Evolutionary conservation across 257 asterid species (phyloP).

Genomic region (Scutellaria baicalensis): DNA sequence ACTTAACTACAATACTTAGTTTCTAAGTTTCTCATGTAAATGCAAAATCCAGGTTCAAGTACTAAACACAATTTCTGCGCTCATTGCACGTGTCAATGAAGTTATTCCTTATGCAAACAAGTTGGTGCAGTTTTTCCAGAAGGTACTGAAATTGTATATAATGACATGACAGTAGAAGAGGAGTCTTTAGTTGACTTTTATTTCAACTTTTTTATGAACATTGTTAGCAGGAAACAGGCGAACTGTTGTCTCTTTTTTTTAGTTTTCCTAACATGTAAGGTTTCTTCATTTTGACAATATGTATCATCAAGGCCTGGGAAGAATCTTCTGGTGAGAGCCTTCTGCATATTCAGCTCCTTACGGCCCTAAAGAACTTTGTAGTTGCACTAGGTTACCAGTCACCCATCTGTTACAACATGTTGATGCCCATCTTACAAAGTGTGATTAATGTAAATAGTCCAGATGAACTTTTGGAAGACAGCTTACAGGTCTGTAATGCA

Average conservation of each 20-base stretch:
- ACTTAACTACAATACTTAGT: neutral
- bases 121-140: slow-evolving; percentile 76
- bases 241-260: neutral
- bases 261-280: neutral
- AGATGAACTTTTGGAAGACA: slow-evolving; percentile 93
- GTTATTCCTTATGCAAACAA: slow-evolving; percentile 72
- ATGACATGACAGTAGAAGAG: neutral
- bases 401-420: slow-evolving; percentile 67
- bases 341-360: slow-evolving; percentile 96
- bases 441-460: slow-evolving; percentile 67
- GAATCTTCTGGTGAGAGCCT: slow-evolving; percentile 95
- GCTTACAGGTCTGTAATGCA: slow-evolving; percentile 68
- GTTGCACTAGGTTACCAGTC: slow-evolving; percentile 88
- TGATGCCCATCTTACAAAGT: slow-evolving; percentile 75
- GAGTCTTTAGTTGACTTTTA: neutral
- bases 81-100: slow-evolving; percentile 67
- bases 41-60: slow-evolving; percentile 77
- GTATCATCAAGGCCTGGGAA: slow-evolving; percentile 74
- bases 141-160: slow-evolving; percentile 40
- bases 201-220: neutral
- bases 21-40: slow-evolving; percentile 5
- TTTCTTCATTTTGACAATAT: slow-evolving; percentile 16
- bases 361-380: slow-evolving; percentile 83
- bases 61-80: slow-evolving; percentile 75
- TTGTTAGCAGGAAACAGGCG: neutral